Evolutionary conservation across 257 asterid genomes (phyloP).

Genomic region (Ballota nigra): DNA sequence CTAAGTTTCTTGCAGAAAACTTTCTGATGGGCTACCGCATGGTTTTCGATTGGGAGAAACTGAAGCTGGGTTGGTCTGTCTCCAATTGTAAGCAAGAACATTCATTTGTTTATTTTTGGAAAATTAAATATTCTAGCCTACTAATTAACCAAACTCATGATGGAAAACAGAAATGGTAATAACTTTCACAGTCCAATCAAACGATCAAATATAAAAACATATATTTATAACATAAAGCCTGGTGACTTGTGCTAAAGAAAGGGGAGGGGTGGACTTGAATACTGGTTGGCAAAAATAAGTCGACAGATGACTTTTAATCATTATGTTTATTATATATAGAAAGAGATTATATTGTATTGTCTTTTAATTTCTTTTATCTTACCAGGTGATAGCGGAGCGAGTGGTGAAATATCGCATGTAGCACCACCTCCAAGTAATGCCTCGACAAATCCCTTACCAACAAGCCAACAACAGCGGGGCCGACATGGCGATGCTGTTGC

Average conservation of each 20-base stretch:
- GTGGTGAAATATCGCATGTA: constrained; percentile 20
- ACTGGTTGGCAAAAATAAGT: neutral
- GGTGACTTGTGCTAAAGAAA: neutral
- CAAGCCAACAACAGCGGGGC: constrained; percentile 44
- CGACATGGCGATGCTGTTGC: constrained; percentile 42
- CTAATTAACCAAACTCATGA: neutral
- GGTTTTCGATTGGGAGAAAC: constrained; percentile 78
- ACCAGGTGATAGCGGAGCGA: constrained; percentile 45
- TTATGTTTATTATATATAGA: neutral
- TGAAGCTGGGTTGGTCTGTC: constrained; percentile 75
- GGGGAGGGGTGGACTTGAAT: neutral
- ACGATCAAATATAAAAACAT: neutral
- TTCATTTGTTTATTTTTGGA: neutral
- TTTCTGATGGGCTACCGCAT: constrained; percentile 68
- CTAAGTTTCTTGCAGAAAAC: constrained; percentile 54
- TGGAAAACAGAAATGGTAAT: neutral
- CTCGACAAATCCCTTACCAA: constrained; percentile 58
- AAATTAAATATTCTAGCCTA: neutral
- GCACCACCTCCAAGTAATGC: constrained; percentile 44
- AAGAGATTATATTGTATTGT: neutral
- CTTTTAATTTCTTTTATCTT: neutral
- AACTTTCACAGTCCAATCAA: neutral
- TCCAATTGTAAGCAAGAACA: constrained; percentile 63
- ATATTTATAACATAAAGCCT: neutral
- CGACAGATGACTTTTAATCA: neutral